These are phyloP conservation scores for Clonostachys sp. DNA, from an alignment of 2,329 filamentous ascomycete species.

Conservation along the genomic window DNA sequence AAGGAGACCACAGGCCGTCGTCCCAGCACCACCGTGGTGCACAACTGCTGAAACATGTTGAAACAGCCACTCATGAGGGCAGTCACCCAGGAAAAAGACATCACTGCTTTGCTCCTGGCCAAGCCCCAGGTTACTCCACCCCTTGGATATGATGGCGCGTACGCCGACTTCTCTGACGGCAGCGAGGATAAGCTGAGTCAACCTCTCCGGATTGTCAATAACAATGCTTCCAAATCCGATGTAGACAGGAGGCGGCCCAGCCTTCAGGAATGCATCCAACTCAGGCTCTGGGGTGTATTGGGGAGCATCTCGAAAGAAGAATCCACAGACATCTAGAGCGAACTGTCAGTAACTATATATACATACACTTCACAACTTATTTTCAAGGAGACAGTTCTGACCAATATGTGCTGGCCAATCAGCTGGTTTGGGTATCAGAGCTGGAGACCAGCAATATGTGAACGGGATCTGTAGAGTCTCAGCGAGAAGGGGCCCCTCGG, in stretches of 20 bases:
- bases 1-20: slow-evolving; percentile 58
- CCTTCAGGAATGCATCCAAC: slow-evolving; percentile 48
- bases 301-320: slow-evolving; percentile 10
- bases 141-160: slow-evolving; percentile 57
- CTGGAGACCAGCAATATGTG: slow-evolving; percentile 68
- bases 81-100: slow-evolving; percentile 59
- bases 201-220: slow-evolving; percentile 52
- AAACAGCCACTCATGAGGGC: slow-evolving; percentile 62
- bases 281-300: slow-evolving; percentile 42
- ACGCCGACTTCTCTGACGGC: slow-evolving; percentile 52
- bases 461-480: slow-evolving; percentile 58
- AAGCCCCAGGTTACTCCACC: slow-evolving; percentile 57
- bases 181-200: slow-evolving; percentile 54
- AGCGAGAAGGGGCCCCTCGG: slow-evolving; percentile 55
- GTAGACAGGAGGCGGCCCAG: slow-evolving; percentile 56
- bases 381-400: slow-evolving; percentile 50
- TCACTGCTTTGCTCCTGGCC: slow-evolving; percentile 38
- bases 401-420: slow-evolving; percentile 52
- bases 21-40: slow-evolving; percentile 62
- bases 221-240: slow-evolving; percentile 66
- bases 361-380: slow-evolving; percentile 34
- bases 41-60: slow-evolving; percentile 53
- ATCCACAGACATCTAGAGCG: slow-evolving; percentile 9
- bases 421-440: slow-evolving; percentile 57
- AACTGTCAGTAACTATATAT: neutral